These are phyloP conservation scores for Aspergillus biplanus DNA, from an alignment of 495 filamentous ascomycete species.

Conservation along the genomic window DNA sequence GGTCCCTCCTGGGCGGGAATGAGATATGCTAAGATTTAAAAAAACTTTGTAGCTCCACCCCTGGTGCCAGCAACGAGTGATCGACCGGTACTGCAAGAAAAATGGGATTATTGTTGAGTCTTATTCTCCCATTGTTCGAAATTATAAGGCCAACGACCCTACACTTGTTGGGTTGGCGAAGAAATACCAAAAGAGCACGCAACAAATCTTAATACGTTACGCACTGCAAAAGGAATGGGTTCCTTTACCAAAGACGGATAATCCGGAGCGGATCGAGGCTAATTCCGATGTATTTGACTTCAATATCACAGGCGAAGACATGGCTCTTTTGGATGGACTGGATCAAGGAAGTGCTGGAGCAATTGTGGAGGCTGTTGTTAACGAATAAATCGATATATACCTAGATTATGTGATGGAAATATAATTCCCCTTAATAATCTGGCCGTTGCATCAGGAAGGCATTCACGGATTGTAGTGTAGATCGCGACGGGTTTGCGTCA, in stretches of 20 bases:
- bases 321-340: conserved; percentile 63
- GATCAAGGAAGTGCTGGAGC: conserved; percentile 63
- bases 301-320: conserved; percentile 63
- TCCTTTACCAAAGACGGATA: conserved; percentile 73
- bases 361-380: conserved; percentile 56
- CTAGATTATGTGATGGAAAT: conserved; percentile 18
- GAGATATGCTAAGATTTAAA: conserved; percentile 9
- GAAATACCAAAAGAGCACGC: conserved; percentile 54
- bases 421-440: conserved; percentile 35
- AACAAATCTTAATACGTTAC: conserved; percentile 59
- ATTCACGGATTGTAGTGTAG: conserved; percentile 85
- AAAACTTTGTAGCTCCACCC: conserved; percentile 56
- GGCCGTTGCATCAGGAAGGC: conserved; percentile 73
- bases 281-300: conserved; percentile 72
- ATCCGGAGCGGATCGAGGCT: conserved; percentile 60
- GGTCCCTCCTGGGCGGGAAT: not conserved
- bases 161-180: conserved; percentile 55
- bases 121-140: conserved; percentile 68
- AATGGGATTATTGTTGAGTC: conserved; percentile 67
- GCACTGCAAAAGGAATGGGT: conserved; percentile 71
- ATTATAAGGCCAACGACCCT: conserved; percentile 60
- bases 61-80: conserved; percentile 66
- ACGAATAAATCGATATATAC: conserved; percentile 37
- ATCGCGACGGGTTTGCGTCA: conserved; percentile 76
- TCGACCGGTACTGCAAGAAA: conserved; percentile 62